A percentile compares a stretch with the other conserved stretches of the same genome.
Conservation (phyloP, 371 early-diverging fungal species). For the Saksenaea vasiformis region DNA sequence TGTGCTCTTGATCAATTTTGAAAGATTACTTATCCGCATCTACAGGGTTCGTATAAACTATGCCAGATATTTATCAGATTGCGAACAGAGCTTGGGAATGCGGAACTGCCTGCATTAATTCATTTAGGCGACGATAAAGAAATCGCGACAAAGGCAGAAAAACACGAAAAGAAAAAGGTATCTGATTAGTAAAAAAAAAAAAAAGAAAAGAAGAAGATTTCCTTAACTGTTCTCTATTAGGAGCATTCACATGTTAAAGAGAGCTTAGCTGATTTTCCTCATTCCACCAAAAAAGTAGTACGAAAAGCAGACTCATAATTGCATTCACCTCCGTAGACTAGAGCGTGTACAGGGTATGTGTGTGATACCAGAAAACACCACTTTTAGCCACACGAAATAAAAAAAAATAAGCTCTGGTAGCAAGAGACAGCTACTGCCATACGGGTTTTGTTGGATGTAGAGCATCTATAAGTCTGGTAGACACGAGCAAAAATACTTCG, state of each 20-base stretch:
- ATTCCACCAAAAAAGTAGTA: not conserved
- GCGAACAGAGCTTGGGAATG: not conserved
- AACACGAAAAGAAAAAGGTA: conserved; percentile 1
- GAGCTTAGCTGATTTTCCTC: not conserved
- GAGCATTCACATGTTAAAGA: not conserved
- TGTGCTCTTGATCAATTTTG: not conserved
- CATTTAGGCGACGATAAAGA: not conserved
- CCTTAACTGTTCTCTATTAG: not conserved
- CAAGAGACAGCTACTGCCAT: no score
- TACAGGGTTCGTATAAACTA: conserved; percentile 8
- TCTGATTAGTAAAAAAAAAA: no score
- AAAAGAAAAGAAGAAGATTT: not conserved
- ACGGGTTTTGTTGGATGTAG: no score
- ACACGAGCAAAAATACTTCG: no score
- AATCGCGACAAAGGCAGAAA: not conserved
- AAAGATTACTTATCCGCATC: not conserved
- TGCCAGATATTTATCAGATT: not conserved
- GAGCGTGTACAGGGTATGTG: not conserved
- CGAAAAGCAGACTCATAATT: not conserved
- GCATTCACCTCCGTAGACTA: not conserved
- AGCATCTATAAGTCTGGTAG: no score
- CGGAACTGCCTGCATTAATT: not conserved
- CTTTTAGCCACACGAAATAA: not conserved
- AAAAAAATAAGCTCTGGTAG: not conserved
- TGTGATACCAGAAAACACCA: not conserved